Evolutionary conservation across 495 filamentous ascomycete species (phyloP), one percentile per base, ranked within the genome.

Genomic region (Talaromyces adpressus): DNA sequence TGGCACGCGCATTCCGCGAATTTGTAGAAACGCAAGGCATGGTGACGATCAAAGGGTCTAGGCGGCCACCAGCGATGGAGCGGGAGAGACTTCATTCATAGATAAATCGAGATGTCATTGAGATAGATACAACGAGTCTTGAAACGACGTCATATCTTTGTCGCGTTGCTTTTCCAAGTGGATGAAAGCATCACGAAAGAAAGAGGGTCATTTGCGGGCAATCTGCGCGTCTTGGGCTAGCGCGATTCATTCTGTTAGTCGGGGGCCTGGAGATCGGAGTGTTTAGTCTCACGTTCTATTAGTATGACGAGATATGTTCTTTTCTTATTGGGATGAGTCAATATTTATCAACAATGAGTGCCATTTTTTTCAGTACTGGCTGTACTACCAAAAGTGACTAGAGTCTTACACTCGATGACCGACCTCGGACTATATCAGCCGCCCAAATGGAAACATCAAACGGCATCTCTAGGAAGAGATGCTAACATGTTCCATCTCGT

Each of bases 21-120:
- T 67, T 68, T 61, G 65, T 65, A 65, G 66, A 62, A 69, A 70
- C 58, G 65, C 30, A 51, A 64, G 68, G 68, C 70, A 79, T 78
- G 70, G 65, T 64, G 65, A 62, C 61, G 67, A 65, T 58, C 56
- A 20, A 58, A 25, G 20, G 30, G 8, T 58, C 56, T 58, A 58
- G 56, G 12, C 52, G 52, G 23, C 68, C 70, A 65, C 67, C 70
- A 69, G 54, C 59, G 52, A 68, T 57, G 70, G 54, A 62, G 57
- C 59, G 60, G 25, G 60, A 67, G 65, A 64, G 62, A 64, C 61
- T 69, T 68, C 65, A 67, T 58, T 58, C 56, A 58, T 25, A 58
- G 56, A 58, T 18, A 12, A 36, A 36, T 7, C 11, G 18, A 14
- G n/a, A n/a, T 20, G 45, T 49, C 45, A 49, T 49, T 49, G 45